A percentile compares a stretch with the other conserved stretches of the same genome.
Conservation (phyloP, 352 stramenopile species). For the Globisporangium camurandrum region DNA sequence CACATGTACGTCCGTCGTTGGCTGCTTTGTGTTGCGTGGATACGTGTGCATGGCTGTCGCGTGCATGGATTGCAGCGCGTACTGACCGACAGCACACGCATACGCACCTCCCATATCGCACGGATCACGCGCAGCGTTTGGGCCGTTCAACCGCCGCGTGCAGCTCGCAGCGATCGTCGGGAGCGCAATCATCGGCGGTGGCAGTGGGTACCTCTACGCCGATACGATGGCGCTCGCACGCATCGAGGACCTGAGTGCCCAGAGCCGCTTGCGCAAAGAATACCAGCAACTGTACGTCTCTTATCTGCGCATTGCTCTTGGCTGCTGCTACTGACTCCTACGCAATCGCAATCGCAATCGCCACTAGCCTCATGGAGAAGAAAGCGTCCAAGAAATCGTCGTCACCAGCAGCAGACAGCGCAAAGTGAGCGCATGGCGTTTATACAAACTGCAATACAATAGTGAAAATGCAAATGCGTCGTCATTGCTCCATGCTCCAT, state of each 20-base stretch:
- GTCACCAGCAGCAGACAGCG: neutral
- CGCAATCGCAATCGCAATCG: too few species aligned
- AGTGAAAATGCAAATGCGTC: too few species aligned
- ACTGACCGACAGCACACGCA: too few species aligned
- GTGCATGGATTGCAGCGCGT: neutral
- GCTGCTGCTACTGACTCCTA: too few species aligned
- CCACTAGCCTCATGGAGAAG: constrained; percentile 47
- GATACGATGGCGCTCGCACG: constrained; percentile 64
- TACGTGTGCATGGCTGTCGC: neutral
- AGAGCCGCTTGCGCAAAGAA: constrained; percentile 68
- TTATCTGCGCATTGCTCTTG: neutral
- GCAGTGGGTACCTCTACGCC: constrained; percentile 57
- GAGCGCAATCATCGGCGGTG: constrained; percentile 46
- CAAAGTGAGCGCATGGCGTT: too few species aligned
- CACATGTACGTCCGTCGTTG: constrained; percentile 45
- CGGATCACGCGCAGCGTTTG: constrained; percentile 52
- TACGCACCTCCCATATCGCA: too few species aligned
- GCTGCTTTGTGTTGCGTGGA: neutral
- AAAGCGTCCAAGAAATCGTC: constrained; percentile 36
- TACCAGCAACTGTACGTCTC: constrained; percentile 64
- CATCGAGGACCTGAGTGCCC: constrained; percentile 71
- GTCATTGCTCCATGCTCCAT: too few species aligned
- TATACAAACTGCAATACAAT: too few species aligned
- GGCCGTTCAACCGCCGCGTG: constrained; percentile 54
- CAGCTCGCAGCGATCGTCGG: constrained; percentile 56